Base-by-base conservation (phyloP, 106 monocot species). In the Chionographis japonica region DNA sequence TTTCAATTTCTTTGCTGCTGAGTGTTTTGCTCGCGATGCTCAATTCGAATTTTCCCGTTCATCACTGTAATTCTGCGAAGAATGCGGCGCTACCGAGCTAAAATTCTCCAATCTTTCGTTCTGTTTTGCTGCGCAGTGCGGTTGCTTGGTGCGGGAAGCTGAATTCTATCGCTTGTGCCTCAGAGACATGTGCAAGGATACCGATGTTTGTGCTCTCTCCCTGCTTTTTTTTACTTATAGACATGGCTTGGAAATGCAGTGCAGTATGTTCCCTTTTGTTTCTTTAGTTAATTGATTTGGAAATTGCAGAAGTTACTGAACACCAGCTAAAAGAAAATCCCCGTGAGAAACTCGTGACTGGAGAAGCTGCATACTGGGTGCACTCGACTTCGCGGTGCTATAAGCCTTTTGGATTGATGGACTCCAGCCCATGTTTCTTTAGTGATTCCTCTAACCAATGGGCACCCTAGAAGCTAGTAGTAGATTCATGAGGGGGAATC, bases 91-190 rank as follows among this genome's bases (percentile, higher is more conserved):
- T 27, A 27, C 1, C 1, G 27, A 27, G 27, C 27, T 27, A 12
- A 6, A 9, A 6, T 61, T 68, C 40, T 56, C 27, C 27, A 27
- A 27, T 27, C 27, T 27, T 27, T 27, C 35, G 37, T n/a, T 67
- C 57, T 17, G 15, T 88, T 61, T 67, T 54, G 61, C 71, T 63
- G 37, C n/a, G 19, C 86, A 98, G 97, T 81, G 89, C 92, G 1
- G 97, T 98, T 68, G 89, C 97, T 54, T 98, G 97, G 97, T 98
- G 92, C 54, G 92, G 86, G 62, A 87, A 85, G 77, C 78, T 98
- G 74, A 98, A 98, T 74, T 74, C 75, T 17, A 81, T 98, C 42
- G 92, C 97, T 37, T 98, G 97, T 72, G 97, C 97, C 15, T 86
- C 97, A 2, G 97, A 98, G 83, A 98, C 97, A 11, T 98, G 97